Evolutionary conservation across 805 yeast genomes (phyloP).

Genomic region (Allodekkera sacchari): DNA sequence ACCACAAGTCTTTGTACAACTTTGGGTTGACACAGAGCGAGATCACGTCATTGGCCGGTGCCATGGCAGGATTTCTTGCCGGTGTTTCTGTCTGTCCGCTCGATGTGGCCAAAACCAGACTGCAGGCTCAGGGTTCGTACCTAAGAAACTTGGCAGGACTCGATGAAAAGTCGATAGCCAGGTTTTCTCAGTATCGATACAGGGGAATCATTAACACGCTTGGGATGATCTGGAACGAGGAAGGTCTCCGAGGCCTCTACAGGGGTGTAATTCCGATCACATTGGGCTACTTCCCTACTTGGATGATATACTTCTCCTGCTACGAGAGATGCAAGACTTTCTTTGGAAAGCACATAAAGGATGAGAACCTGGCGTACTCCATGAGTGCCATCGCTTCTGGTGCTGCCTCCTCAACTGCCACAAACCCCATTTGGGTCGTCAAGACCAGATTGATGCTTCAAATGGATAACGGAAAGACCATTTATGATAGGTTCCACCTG

Average conservation of each 20-base stretch:
- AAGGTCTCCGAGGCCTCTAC: conserved; percentile 78
- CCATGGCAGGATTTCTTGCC: conserved; percentile 85
- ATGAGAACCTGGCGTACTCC: conserved; percentile 33
- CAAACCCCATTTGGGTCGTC: conserved; percentile 97
- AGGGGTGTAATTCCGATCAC: conserved; percentile 90
- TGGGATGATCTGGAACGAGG: conserved; percentile 58
- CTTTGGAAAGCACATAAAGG: conserved; percentile 13
- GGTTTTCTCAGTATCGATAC: conserved; percentile 30
- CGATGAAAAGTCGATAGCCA: conserved; percentile 5
- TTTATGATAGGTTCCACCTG: conserved; percentile 25
- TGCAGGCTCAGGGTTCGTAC: conserved; percentile 81
- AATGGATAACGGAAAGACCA: conserved; percentile 38
- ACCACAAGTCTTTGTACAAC: too few relatives aligned
- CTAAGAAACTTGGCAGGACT: conserved; percentile 13
- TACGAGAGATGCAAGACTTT: conserved; percentile 69
- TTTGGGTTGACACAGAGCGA: conserved; percentile 22
- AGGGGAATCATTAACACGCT: conserved; percentile 59
- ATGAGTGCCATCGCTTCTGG: conserved; percentile 82
- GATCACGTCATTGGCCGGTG: conserved; percentile 80
- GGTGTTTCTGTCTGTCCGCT: conserved; percentile 91
- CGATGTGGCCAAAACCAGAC: conserved; percentile 89
- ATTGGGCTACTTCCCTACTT: conserved; percentile 91
- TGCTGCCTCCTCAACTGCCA: conserved; percentile 68
- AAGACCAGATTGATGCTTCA: conserved; percentile 92
- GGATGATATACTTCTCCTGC: conserved; percentile 92